Evolutionary conservation across 208 protist genomes (phyloP).

Genomic region (Crithidia thermophila): DNA sequence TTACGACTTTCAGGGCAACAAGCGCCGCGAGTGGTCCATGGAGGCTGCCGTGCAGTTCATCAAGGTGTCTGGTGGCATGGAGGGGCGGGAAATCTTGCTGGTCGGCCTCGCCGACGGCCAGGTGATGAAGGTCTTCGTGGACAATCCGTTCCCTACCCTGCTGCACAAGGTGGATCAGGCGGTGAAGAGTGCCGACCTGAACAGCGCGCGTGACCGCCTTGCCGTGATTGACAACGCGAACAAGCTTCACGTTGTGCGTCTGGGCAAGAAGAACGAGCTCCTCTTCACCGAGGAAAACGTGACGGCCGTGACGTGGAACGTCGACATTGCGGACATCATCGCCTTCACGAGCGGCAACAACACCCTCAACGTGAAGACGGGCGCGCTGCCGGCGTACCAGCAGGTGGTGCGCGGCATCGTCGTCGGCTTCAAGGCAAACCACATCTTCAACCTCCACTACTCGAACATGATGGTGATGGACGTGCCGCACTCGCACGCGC

Average conservation of each 20-base stretch:
- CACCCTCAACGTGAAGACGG: conserved; percentile 94
- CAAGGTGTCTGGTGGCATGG: conserved; percentile 93
- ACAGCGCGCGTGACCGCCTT: conserved; percentile 82
- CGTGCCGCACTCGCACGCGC: conserved; percentile 91
- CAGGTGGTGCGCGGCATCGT: conserved; percentile 95
- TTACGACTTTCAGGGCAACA: conserved; percentile 93
- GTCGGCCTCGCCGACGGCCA: conserved; percentile 93
- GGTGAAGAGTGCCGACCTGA: conserved; percentile 93
- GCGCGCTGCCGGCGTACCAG: conserved; percentile 90
- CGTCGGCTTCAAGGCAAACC: conserved; percentile 96
- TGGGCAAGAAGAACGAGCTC: conserved; percentile 86
- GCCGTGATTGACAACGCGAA: conserved; percentile 94
- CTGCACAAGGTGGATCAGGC: conserved; percentile 84
- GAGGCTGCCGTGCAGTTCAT: conserved; percentile 94
- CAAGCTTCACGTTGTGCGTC: conserved; percentile 88
- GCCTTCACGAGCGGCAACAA: conserved; percentile 89
- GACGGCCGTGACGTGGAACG: conserved; percentile 94
- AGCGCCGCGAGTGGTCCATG: conserved; percentile 94
- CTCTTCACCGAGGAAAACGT: conserved; percentile 91
- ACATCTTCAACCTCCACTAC: conserved; percentile 93
- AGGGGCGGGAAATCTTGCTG: conserved; percentile 91
- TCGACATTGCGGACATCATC: conserved; percentile 95
- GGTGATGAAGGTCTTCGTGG: conserved; percentile 95
- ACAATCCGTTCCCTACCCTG: conserved; percentile 96
- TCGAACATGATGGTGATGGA: conserved; percentile 90